Base-by-base conservation (phyloP, 306 rosid genomes). In the Pyrus betulifolia region DNA sequence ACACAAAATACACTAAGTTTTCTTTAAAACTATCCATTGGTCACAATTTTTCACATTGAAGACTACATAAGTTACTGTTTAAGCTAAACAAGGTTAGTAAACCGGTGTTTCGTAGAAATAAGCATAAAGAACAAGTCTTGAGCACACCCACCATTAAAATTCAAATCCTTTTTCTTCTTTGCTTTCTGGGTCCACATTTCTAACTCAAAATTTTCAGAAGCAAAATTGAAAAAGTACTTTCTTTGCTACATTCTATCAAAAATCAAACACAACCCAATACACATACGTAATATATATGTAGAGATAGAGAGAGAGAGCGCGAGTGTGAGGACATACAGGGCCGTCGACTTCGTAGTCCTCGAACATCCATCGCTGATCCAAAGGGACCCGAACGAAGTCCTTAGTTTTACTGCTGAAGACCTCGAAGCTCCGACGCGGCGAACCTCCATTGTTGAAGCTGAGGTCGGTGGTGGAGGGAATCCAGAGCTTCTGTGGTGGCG, bases 321-420 rank as follows among this genome's bases (percentile, higher is more conserved):
- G 58, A 51, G 40, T 6, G 35, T n/a, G 25, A 42, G 65, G 62
- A 78, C 82, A 70, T 81, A 94, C 98, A 82, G 94, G 93, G 82
- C 98, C 98, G 52, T 81, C 77, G 74, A 82, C 87, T 70, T 94
- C 98, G 23, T 91, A 86, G 76, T 89, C 96, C 70, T 90, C 91
- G 64, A 85, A 86, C 80, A 87, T 79, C 93, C 94, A 92, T 7
- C 98, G 95, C 55, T 89, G 79, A 54, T 78, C 96, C 68, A 63
- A 31, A 21, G 89, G 86, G 58, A 86, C 85, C 18, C 82, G 46
- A 44, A 86, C 74, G 67, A 84, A 60, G 46, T 89, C 86, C 67
- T 86, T 86, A 3, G 70, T 19, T 51, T 79, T 88, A 54, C 76
- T 19, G 57, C 79, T 88, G 59, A 72, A 87, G 30, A 91, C 81